These are phyloP conservation scores for Grammothele lineata DNA, from an alignment of 768 basidiomycete species.

Conservation along the genomic window DNA sequence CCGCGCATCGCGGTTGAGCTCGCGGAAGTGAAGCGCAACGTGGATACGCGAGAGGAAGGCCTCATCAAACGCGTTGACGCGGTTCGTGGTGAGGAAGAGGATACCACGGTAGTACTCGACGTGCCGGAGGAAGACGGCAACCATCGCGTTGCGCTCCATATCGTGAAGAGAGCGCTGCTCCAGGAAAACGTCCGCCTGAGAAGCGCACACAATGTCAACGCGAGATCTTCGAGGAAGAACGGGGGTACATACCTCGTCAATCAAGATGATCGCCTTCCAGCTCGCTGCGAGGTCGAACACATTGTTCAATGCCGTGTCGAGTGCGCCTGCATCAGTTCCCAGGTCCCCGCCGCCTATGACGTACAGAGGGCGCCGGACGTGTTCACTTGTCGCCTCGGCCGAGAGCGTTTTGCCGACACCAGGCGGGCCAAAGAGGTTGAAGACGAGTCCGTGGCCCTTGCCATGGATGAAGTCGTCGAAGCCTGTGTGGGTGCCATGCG, in stretches of 20 bases:
- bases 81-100: slow-evolving; percentile 37
- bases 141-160: slow-evolving; percentile 57
- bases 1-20: slow-evolving; percentile 22
- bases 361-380: slow-evolving; percentile 16
- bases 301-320: slow-evolving; percentile 26
- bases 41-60: slow-evolving; percentile 68
- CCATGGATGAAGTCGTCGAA: slow-evolving; percentile 33
- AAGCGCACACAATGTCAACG: background rate
- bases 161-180: slow-evolving; percentile 12
- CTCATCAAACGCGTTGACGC: slow-evolving; percentile 53
- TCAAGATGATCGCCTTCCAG: slow-evolving; percentile 32
- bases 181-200: slow-evolving; percentile 14
- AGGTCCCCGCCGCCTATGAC: slow-evolving; percentile 13
- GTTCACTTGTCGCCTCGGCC: slow-evolving; percentile 25
- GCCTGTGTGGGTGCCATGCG: slow-evolving; percentile 20
- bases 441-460: slow-evolving; percentile 32
- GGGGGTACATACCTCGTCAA: slow-evolving; percentile 16
- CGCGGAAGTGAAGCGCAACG: slow-evolving; percentile 36
- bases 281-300: slow-evolving; percentile 29
- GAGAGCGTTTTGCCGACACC: slow-evolving; percentile 28
- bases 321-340: slow-evolving; percentile 18
- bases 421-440: slow-evolving; percentile 27
- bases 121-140: slow-evolving; percentile 46
- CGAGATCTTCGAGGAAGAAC: too few relatives aligned
- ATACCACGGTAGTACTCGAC: slow-evolving; percentile 35